These are phyloP conservation scores for Coniophora puteana DNA, from an alignment of 1,284 basidiomycete genomes.

Conservation along the genomic window DNA sequence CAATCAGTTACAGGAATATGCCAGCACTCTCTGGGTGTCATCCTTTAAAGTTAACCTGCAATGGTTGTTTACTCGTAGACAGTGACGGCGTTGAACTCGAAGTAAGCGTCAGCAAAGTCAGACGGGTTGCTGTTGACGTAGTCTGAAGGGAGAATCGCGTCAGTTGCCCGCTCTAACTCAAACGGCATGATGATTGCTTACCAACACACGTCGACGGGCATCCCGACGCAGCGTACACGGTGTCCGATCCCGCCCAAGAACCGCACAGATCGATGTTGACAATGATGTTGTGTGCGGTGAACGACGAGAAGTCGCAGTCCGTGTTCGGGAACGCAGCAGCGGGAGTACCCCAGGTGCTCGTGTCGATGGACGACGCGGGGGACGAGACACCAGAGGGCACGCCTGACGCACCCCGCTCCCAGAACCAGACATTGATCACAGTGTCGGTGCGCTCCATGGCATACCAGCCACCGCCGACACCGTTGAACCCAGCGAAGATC, in stretches of 20 bases:
- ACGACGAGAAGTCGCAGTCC: constrained; percentile 32
- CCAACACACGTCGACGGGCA: constrained; percentile 33
- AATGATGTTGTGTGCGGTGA: constrained; percentile 36
- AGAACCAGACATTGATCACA: constrained; percentile 20
- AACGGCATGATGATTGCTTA: constrained; percentile 18
- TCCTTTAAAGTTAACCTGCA: no score
- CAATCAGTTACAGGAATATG: no score
- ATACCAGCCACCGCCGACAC: constrained; percentile 38
- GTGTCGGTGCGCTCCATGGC: constrained; percentile 16
- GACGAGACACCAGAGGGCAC: constrained; percentile 27
- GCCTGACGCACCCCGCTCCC: constrained; percentile 15
- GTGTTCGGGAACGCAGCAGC: constrained; percentile 36
- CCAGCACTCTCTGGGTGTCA: no score
- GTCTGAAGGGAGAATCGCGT: neutral
- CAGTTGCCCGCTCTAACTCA: neutral
- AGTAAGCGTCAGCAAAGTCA: constrained; percentile 1
- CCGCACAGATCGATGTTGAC: constrained; percentile 41
- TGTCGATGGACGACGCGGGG: constrained; percentile 23
- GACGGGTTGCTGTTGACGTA: constrained; percentile 2
- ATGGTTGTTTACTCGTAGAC: constrained; percentile 3
- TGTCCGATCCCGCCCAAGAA: constrained; percentile 34
- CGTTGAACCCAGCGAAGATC: constrained; percentile 40
- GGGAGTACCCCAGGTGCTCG: constrained; percentile 32
- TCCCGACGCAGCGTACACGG: constrained; percentile 27
- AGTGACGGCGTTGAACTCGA: constrained; percentile 3